These are phyloP conservation scores for Pezicula rhizophila DNA, from an alignment of 2,329 filamentous ascomycete species.

Conservation along the genomic window DNA sequence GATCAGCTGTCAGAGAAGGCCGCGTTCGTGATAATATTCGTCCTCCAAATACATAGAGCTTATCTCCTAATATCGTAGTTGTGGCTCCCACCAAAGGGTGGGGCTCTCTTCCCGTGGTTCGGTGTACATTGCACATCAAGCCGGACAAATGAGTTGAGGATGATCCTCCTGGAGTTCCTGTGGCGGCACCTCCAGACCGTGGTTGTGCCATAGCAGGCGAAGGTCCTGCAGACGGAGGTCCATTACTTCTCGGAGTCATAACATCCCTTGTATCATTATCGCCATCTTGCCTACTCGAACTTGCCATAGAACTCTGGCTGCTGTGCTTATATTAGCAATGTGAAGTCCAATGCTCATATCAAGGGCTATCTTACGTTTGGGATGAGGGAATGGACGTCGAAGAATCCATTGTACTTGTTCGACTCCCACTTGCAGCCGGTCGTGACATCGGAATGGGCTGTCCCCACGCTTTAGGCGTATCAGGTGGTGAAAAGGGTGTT, in stretches of 20 bases:
- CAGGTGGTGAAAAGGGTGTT: conserved; percentile 16
- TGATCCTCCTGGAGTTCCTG: conserved; percentile 39
- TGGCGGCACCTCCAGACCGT: conserved; percentile 30
- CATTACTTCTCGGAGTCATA: conserved; percentile 45
- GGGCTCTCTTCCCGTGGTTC: conserved; percentile 87
- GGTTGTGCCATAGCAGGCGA: conserved; percentile 43
- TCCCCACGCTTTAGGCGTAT: conserved; percentile 17
- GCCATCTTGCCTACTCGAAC: conserved; percentile 36
- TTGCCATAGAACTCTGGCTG: conserved; percentile 42
- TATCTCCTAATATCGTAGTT: conserved; percentile 90
- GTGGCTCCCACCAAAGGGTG: conserved; percentile 90
- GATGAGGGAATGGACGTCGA: conserved; percentile 16
- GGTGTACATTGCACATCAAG: conserved; percentile 65
- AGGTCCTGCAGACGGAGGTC: conserved; percentile 48
- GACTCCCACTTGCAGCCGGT: conserved; percentile 19
- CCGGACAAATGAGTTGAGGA: conserved; percentile 54
- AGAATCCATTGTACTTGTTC: conserved; percentile 28
- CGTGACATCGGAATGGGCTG: conserved; percentile 15
- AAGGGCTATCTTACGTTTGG: conserved; percentile 16
- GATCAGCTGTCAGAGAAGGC: conserved; percentile 76
- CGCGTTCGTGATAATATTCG: conserved; percentile 78
- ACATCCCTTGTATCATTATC: conserved; percentile 43
- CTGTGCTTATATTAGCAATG: conserved; percentile 19
- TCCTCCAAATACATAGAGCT: conserved; percentile 94
- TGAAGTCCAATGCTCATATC: conserved; percentile 14